Percentiles rank a stretch among this genome's conserved stretches.
phyloP scores from a whole-genome alignment of 1,284 basidiomycete genomes.

The Wolfiporia cocos region DNA sequence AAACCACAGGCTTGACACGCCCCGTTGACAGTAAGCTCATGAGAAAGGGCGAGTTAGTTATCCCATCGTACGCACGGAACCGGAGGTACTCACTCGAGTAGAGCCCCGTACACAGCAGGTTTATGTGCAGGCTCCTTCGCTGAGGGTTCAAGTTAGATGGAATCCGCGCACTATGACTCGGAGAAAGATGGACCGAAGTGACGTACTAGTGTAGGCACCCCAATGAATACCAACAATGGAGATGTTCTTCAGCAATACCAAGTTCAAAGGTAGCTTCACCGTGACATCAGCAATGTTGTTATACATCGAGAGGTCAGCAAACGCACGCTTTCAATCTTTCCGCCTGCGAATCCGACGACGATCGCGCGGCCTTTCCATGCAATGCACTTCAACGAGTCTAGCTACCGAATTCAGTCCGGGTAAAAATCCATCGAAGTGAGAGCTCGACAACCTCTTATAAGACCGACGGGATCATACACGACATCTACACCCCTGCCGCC shows the following conservation, averaged over 20 bases:
- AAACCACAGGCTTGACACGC: conserved; percentile 68
- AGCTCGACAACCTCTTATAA: conserved; percentile 61
- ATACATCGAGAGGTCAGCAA: not conserved
- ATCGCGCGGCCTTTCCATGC: conserved; percentile 91
- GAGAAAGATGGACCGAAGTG: no score
- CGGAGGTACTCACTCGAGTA: conserved; percentile 50
- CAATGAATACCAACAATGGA: conserved; percentile 80
- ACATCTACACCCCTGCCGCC: conserved; percentile 82
- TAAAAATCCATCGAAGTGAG: not conserved
- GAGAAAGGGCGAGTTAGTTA: no score
- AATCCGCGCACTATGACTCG: no score
- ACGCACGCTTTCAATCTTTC: conserved; percentile 81
- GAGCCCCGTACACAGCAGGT: conserved; percentile 65
- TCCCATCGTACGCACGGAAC: no score
- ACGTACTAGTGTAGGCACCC: conserved; percentile 74
- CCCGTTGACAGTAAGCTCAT: conserved; percentile 67
- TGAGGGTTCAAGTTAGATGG: conserved; percentile 29
- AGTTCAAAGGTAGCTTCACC: conserved; percentile 74
- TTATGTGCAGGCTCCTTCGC: conserved; percentile 66
- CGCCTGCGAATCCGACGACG: conserved; percentile 89
- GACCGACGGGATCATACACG: conserved; percentile 86
- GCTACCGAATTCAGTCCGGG: not conserved
- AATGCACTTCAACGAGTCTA: conserved; percentile 84
- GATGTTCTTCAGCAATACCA: conserved; percentile 85
- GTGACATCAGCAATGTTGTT: not conserved